Evolutionary conservation across 208 protist genomes (phyloP), one percentile per base, ranked within the genome.

Genomic region (Leishmania guyanensis): DNA sequence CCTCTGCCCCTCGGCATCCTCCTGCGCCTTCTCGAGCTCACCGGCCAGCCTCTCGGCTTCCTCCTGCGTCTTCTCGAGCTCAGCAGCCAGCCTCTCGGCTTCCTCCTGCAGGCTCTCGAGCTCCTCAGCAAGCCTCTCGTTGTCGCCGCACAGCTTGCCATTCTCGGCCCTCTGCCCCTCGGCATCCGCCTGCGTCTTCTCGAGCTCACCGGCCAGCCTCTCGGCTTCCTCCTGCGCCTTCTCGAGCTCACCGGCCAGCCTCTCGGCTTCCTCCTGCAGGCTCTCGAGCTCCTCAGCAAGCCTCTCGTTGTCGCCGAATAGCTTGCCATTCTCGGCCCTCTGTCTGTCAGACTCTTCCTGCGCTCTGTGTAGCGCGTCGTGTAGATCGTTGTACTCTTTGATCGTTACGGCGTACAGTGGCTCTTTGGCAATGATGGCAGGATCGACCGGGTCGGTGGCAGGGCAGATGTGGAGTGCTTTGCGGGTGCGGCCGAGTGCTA

Each of bases 271-370:
- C 36, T 70, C 16, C 33, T 48, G 65, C n/a, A 36, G 36, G 1
- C 5, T 70, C 5, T 87, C 75, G 20, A 78, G 53, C 53, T 86
- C 72, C 3, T 77, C n/a, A 1, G 51, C 43, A 8, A 85, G 78
- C 33, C 74, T 81, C 36, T 84, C 78, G 80, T 90, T 90, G 48
- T 48, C 8, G 65, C 5, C 14, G 12, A 14, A 12, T 0, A 50
- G 65, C 10, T 43, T 8, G 20, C 8, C 4, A 12, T 36, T 68
- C n/a, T 33, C 26, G 29, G 14, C 20, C 8, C 29, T n/a, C 26
- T 68, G 10, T 29, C 1, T 29, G 12, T 36, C 8, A 22, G 64
- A 29, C 29, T 69, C 6, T 16, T 71, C 2, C 5, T 71, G 4
- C 0, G 20, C 43, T 3, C 10, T 4, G 5, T 72, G 0, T 5